Base-by-base conservation (phyloP, 345 rosid genomes). In the Cardamine resedifolia region DNA sequence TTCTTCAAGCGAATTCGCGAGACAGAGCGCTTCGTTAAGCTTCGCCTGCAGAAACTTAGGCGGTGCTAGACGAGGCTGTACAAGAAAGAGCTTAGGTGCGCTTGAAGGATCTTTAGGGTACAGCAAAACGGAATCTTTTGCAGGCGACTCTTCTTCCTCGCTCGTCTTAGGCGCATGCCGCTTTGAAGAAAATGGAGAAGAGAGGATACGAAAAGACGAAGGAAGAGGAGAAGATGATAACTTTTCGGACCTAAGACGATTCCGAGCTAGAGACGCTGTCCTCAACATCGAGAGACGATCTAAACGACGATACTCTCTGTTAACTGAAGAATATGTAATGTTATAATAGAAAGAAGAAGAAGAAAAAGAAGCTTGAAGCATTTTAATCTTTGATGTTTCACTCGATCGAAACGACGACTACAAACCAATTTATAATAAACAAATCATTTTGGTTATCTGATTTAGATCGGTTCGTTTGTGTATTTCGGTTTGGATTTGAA, bases 1-100 rank as follows among this genome's bases (percentile, higher is more conserved):
- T 57, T 94, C 98, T 75, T 94, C 97, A 14, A 94, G 89, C 16
- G 98, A 91, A 59, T 91, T 88, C 60, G 96, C 98, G 31, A 91
- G 91, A 70, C 89, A 86, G 28, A 91, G 90, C 51, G 98, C 96
- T 64, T 91, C 98, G 74, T 81, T 80, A 45, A 94, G 97, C 88
- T 88, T 94, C 19, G 93, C 88, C 73, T 87, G 90, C n/a, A 88
- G 81, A 73, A 85, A 71, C 52, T 79, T 23, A 49, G 83, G 85
- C 30, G 96, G 91, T 2, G 86, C 81, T 41, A 89, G 83, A 45
- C 97, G 87, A 38, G 98, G 98, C 86, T 94, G 97, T 56, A 94
- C 97, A 28, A 91, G 85, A 72, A 89, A 86, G 58, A 94, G 96
- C 51, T 82, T 84, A 23, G 95, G 97, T 12, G 88, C 84, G 77